These are phyloP conservation scores for Myriosclerotinia curreyana DNA, from an alignment of 2,329 filamentous ascomycete genomes.

Conservation along the genomic window DNA sequence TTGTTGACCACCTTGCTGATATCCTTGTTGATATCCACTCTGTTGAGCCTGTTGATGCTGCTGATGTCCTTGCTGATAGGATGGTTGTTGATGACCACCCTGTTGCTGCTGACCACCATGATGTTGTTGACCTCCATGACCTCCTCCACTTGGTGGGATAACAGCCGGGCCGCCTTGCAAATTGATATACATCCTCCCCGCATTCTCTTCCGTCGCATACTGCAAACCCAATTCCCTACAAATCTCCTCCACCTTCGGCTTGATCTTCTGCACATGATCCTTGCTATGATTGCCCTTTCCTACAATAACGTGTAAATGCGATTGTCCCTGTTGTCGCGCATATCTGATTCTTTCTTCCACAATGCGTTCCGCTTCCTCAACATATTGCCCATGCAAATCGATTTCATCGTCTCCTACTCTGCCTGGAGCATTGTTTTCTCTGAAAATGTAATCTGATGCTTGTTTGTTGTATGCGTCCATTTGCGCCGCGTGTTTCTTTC, in stretches of 20 bases:
- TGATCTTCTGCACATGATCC: conserved; percentile 87
- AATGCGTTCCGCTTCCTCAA: conserved; percentile 91
- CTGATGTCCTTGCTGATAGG: conserved; percentile 47
- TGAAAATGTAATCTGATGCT: conserved; percentile 91
- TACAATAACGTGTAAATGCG: conserved; percentile 95
- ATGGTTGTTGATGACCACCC: conserved; percentile 46
- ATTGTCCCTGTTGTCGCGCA: conserved; percentile 87
- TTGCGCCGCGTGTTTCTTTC: conserved; percentile 76
- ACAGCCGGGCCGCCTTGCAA: conserved; percentile 66
- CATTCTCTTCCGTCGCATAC: conserved; percentile 86
- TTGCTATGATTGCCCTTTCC: conserved; percentile 85
- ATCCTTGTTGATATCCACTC: conserved; percentile 37
- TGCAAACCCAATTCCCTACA: conserved; percentile 79
- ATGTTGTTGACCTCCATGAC: conserved; percentile 44
- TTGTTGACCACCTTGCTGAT: conserved; percentile 39
- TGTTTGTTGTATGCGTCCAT: conserved; percentile 90
- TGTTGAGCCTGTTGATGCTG: conserved; percentile 35
- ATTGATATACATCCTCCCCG: conserved; percentile 81
- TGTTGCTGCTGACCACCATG: conserved; percentile 35
- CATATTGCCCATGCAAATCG: conserved; percentile 87
- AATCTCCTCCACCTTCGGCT: conserved; percentile 89
- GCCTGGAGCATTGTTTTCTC: conserved; percentile 81
- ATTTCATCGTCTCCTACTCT: conserved; percentile 78
- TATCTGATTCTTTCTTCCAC: conserved; percentile 83
- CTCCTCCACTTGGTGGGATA: not conserved